Evolutionary conservation across 257 asterid genomes (phyloP).

Genomic region (Solanum appendiculatum): DNA sequence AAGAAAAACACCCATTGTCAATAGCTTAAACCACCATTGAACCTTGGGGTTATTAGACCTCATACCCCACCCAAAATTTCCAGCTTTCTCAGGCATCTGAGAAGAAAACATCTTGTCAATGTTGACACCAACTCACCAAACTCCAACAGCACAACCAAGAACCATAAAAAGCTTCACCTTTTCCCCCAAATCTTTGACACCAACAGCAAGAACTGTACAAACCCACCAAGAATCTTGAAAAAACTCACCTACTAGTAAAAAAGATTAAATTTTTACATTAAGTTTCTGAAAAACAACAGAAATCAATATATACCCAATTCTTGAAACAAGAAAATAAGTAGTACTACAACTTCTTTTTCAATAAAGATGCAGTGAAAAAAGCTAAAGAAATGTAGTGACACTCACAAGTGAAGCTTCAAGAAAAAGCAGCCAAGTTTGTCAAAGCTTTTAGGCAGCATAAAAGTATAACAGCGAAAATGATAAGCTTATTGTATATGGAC

Average conservation of each 20-base stretch:
- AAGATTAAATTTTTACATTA: neutral
- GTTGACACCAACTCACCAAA: neutral
- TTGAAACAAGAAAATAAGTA: neutral
- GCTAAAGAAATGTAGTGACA: neutral
- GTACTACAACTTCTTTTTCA: neutral
- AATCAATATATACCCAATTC: neutral
- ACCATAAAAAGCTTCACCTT: neutral
- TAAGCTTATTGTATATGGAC: neutral
- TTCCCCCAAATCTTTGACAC: neutral
- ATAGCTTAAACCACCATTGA: constrained; percentile 54
- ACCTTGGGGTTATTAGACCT: constrained; percentile 38
- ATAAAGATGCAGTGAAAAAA: neutral
- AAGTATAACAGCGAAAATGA: neutral
- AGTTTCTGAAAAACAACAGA: neutral
- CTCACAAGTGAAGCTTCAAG: neutral
- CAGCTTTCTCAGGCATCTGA: constrained; percentile 43
- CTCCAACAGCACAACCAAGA: neutral
- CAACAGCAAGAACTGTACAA: neutral
- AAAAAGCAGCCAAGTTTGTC: neutral
- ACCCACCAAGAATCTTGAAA: neutral
- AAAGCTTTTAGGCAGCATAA: neutral
- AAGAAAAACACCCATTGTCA: constrained; percentile 40
- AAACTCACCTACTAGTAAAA: neutral
- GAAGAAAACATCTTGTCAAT: neutral
- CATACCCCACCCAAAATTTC: constrained; percentile 31